Evolutionary conservation across 306 rosid species (phyloP), one percentile per base, ranked within the genome.

Genomic region (Lathyrus tuberosus): DNA sequence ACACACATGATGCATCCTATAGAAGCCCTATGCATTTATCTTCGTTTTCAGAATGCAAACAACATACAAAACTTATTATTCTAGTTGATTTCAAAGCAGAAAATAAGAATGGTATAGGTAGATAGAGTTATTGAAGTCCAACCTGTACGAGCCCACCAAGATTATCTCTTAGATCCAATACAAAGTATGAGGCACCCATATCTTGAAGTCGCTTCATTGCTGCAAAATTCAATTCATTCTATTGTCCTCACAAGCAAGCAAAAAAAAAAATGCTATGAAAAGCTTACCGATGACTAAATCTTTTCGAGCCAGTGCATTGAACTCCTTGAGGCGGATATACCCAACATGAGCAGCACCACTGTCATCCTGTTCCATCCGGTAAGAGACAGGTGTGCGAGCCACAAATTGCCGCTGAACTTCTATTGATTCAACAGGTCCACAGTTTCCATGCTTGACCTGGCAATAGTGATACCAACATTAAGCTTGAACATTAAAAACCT

Each of bases 111-210:
- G 35, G 53, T 30, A 70, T 31, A 53, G 62, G 35, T 12, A 38
- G 18, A 71, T 16, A 66, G 33, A 44, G 38, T 13, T 72, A 57
- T 42, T 40, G 67, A 59, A 69, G 60, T 67, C 49, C 67, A 76
- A 93, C 98, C 98, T 93, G 98, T 37, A 90, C 98, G 57, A 93
- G 86, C 75, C 98, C 98, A 59, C 98, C 98, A 78, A 83, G 98
- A 79, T 93, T 93, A 82, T 90, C 98, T 85, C 98, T 85, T 73
- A 93, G 97, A 81, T 93, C 98, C 81, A 93, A 79, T 75, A 93
- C 62, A 62, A 93, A 93, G 83, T 74, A 88, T 33, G 96, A 90
- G 35, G 96, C 97, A 44, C 96, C 96, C 92, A 84, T 86, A 72
- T 80, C 91, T 85, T 88, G 87, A 65, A 93, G 97, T 73, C 94